Base-by-base conservation (phyloP, 176 grass and related monocot genomes). In the Hordeum marinum region DNA sequence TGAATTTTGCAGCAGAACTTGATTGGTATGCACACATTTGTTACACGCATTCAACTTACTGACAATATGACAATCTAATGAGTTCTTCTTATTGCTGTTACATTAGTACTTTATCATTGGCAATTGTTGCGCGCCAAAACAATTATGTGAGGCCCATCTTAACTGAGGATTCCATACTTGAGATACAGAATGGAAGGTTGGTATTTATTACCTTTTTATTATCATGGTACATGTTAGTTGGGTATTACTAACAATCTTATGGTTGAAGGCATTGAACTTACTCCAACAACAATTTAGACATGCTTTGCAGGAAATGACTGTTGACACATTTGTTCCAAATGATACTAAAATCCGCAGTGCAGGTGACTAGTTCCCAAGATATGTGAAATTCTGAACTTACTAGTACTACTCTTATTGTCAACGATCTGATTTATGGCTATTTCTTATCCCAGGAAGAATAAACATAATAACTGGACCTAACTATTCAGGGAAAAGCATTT, bases 301-400 rank as follows among this genome's bases (percentile, higher is more conserved):
- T 93, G 90, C 72, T 92, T 94, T 98, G 91, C 96, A 95, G 93
- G 96, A 98, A 95, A 95, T 98, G 96, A 95, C 93, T 6, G 87
- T 98, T 86, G 89, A 93, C 85, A 98, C 96, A 21, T 98, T 95
- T 81, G 93, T 98, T 73, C 96, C 96, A 77, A 98, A 98, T 58
- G 93, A 98, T 86, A 98, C 91, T 45, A 91, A 86, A 88, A 92
- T 98, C 50, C 63, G 43, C 29, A 80, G 83, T 80, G 25, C 77
- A 68, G 96, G 96, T 95, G 83, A 90, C 59, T 83, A 75, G 17
- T 86, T 61, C 23, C 25, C 72, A 12, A 45, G 12, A 68, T 48
- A 86, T 87, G 11, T 39, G 67, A 72, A 27, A 20, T 26, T 66
- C 26, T 25, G 37, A 62, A 60, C 41, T 41, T 80, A 17, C 39